A percentile compares a stretch with the other conserved stretches of the same genome.
Conservation (phyloP, 768 basidiomycete genomes). For the Suillus clintonianus region DNA sequence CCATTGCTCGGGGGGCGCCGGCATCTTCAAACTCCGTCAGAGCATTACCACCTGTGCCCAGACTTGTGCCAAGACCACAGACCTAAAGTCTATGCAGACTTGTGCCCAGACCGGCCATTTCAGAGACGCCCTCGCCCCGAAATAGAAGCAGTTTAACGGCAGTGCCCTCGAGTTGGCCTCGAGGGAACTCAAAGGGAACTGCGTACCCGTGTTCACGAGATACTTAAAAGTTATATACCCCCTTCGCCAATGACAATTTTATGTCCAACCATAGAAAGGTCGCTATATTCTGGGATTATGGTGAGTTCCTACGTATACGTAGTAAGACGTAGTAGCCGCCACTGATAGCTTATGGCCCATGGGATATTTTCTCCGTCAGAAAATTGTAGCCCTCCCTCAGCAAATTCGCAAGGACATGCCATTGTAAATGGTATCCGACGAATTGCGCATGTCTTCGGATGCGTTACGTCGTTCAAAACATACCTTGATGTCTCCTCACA, state of each 20-base stretch:
- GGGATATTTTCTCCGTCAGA: slow-evolving; percentile 19
- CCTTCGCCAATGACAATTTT: slow-evolving; percentile 5
- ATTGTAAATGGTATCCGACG: slow-evolving; percentile 45
- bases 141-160: too few species aligned
- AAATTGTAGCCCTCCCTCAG: slow-evolving; percentile 32
- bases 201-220: not conserved
- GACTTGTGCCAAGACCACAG: too few species aligned
- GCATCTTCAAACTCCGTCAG: too few species aligned
- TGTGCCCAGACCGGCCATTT: too few species aligned
- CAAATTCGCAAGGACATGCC: slow-evolving; percentile 33
- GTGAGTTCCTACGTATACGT: slow-evolving; percentile 23
- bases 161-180: not conserved
- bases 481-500: slow-evolving; percentile 52
- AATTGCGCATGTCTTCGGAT: slow-evolving; percentile 49
- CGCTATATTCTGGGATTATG: slow-evolving; percentile 45
- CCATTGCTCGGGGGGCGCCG: too few species aligned
- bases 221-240: not conserved
- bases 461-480: slow-evolving; percentile 51
- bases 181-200: not conserved
- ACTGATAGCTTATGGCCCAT: slow-evolving; percentile 4
- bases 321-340: too few species aligned
- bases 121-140: too few species aligned
- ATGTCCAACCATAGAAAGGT: slow-evolving; percentile 41
- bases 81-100: too few species aligned
- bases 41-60: too few species aligned